Base-by-base conservation (phyloP, 352 stramenopile species). In the Thraustochytrium striatum region DNA sequence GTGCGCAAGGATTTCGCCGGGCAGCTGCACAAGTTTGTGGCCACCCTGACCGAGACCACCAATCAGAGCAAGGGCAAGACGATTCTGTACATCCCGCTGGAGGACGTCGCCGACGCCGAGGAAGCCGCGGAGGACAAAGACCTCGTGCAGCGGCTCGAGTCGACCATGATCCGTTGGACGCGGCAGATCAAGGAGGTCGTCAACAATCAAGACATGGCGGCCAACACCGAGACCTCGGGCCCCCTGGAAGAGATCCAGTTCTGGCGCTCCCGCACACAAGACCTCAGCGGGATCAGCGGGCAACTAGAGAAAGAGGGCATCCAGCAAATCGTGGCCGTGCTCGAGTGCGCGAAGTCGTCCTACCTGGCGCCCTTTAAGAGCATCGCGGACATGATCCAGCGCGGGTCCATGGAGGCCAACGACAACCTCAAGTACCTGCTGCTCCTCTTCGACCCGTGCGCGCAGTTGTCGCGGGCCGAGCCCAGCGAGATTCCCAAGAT, bases 101-200 rank as follows among this genome's bases (percentile, higher is more conserved):
- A 95, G 53, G 87, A 89, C 44, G 83, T 92, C 3, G 83, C 87
- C 81, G 88, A 92, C 69, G 65, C 83, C 2, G 41, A 72, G 44
- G 78, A 61, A 21, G 93, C 93, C 78, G 85, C 91, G 83, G 92
- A 91, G 59, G 86, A 97, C 85, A 97, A 98, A 84, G 94, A 98
- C 58, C 83, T 97, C 25, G 88, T 97, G 47, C 93, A 98, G 84
- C 92, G 96, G 61, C 84, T 98, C n/a, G 93, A 98, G 82, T 95
- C 89, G 36, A 97, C 92, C 0, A 92, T 98, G 5, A 98, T 98
- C 79, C 92, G 97, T 83, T 98, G 94, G 94, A 98, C 94, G 33
- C 84, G 93, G 1, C 94, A 98, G 82, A 98, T 98, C 82, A 98
- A 98, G 81, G 93, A 97, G 72, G 92, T 98, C 28, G 92, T 97